Percentiles rank a stretch among this genome's conserved stretches.
These are phyloP conservation scores for Trametes villosa DNA, from an alignment of 768 basidiomycete genomes.

Conservation along the genomic window DNA sequence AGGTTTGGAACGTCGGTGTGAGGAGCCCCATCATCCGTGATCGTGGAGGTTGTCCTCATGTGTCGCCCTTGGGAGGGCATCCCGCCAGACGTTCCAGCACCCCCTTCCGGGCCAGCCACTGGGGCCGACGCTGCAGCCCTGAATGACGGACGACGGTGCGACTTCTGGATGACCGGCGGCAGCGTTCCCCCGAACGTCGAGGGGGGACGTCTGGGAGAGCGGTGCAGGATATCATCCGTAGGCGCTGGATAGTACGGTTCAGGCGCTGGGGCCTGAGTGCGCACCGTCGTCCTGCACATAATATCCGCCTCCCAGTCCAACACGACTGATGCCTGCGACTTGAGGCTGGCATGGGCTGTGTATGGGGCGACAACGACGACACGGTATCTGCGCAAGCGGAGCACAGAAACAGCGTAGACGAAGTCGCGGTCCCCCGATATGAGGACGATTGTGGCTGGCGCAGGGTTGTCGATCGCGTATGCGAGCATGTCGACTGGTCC, in stretches of 20 bases:
- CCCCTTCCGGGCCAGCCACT: background rate
- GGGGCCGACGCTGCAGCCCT: background rate
- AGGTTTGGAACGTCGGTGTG: background rate
- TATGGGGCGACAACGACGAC: slow-evolving; percentile 38
- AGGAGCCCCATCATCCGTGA: background rate
- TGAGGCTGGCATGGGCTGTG: slow-evolving; percentile 49
- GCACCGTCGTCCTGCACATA: slow-evolving; percentile 29
- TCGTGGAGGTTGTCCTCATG: background rate
- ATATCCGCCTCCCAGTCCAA: slow-evolving; percentile 56
- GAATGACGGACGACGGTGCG: slow-evolving; percentile 7
- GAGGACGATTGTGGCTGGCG: slow-evolving; percentile 59
- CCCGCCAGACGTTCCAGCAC: background rate
- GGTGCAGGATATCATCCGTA: slow-evolving; percentile 10
- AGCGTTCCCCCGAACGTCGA: slow-evolving; percentile 9
- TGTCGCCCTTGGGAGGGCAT: slow-evolving; percentile 10
- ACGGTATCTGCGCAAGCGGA: slow-evolving; percentile 27
- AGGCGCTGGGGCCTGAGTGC: slow-evolving; percentile 5
- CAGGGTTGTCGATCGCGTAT: slow-evolving; percentile 62
- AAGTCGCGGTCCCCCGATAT: slow-evolving; percentile 74
- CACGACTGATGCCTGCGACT: slow-evolving; percentile 56
- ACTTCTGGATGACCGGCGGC: slow-evolving; percentile 4
- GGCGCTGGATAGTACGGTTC: slow-evolving; percentile 8
- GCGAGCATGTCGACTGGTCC: slow-evolving; percentile 72
- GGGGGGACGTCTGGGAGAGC: slow-evolving; percentile 18
- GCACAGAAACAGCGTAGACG: slow-evolving; percentile 55